phyloP scores from a whole-genome alignment of 2,329 filamentous ascomycete genomes.

The Talaromyces sp. region DNA sequence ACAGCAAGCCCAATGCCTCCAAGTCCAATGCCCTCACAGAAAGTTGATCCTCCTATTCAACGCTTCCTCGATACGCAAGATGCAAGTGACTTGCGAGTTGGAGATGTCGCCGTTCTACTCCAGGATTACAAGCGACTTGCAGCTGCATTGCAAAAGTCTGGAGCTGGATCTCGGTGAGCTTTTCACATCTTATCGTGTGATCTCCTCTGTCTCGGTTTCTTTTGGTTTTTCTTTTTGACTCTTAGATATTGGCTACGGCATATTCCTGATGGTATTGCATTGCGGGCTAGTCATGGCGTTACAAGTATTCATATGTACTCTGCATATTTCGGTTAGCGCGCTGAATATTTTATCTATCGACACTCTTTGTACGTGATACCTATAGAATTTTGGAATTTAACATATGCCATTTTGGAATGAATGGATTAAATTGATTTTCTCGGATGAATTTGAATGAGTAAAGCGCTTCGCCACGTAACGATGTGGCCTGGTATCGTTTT shows the following conservation, averaged over 20 bases:
- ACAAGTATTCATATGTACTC: constrained; percentile 8
- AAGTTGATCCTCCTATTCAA: constrained; percentile 63
- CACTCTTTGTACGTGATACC: too few relatives aligned
- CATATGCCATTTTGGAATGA: background rate
- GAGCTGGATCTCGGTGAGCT: constrained; percentile 18
- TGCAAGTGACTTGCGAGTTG: constrained; percentile 69
- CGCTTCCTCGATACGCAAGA: constrained; percentile 73
- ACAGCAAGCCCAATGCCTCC: constrained; percentile 12
- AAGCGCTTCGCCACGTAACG: too few relatives aligned
- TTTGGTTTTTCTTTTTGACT: background rate
- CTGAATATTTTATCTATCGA: background rate
- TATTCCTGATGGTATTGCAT: constrained; percentile 9
- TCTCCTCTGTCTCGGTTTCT: background rate
- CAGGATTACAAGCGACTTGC: constrained; percentile 75
- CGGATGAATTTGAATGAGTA: background rate
- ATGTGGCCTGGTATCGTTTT: too few relatives aligned
- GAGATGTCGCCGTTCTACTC: constrained; percentile 72
- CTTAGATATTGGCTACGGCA: background rate
- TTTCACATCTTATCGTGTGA: too few relatives aligned
- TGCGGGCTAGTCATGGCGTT: constrained; percentile 23
- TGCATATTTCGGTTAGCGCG: constrained; percentile 3
- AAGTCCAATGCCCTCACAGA: constrained; percentile 17
- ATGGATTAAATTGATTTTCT: too few relatives aligned
- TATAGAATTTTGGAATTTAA: too few relatives aligned
- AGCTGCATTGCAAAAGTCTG: constrained; percentile 59